A percentile compares a stretch with the other conserved stretches of the same genome.
Evolutionary conservation across 2,329 filamentous ascomycete genomes (phyloP).

Genomic region (Botrytis hyacinthi): DNA sequence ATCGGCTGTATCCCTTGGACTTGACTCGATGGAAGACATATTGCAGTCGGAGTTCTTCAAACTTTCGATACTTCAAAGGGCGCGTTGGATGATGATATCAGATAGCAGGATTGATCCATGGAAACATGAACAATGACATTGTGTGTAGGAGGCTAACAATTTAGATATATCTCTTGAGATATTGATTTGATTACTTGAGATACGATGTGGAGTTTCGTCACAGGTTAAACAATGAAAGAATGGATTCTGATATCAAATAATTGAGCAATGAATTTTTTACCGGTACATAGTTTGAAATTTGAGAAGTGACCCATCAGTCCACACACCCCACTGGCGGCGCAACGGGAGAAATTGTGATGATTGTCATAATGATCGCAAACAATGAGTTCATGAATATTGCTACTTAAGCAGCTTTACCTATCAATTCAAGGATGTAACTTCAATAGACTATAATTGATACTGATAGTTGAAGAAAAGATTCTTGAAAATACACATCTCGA

Average conservation of each 20-base stretch:
- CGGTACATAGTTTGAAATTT: neutral
- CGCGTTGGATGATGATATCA: neutral
- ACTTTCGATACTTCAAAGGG: neutral
- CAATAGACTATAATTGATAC: neutral
- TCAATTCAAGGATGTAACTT: neutral
- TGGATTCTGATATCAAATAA: neutral
- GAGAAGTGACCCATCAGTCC: neutral
- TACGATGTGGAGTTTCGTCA: no score
- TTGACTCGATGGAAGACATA: conserved; percentile 10
- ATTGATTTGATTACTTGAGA: neutral
- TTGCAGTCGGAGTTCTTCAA: neutral
- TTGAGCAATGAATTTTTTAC: no score
- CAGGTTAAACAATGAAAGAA: neutral
- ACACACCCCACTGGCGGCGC: neutral
- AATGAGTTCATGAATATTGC: no score
- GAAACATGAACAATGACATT: neutral
- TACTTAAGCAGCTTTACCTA: neutral
- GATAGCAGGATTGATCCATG: neutral
- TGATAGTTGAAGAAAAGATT: neutral
- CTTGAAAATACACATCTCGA: neutral
- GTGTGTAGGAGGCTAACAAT: neutral
- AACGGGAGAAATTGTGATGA: neutral
- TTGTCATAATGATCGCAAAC: neutral
- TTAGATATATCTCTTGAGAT: neutral
- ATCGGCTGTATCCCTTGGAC: neutral